Evolutionary conservation across 306 rosid genomes (phyloP).

Genomic region (Ceratonia siliqua): DNA sequence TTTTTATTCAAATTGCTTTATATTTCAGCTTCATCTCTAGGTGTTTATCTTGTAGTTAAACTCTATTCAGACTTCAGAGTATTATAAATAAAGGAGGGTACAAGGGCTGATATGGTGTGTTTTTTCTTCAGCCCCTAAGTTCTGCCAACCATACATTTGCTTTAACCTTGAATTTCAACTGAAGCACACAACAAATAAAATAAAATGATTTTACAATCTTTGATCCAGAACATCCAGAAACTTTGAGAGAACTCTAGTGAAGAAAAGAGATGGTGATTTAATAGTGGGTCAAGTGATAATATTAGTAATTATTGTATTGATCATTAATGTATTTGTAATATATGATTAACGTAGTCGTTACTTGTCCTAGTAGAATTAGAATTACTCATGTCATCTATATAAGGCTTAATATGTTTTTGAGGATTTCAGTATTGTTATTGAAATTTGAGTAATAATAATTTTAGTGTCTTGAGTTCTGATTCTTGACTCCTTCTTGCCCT

Average conservation of each 20-base stretch:
- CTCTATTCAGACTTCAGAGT: too few relatives aligned
- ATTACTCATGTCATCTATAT: too few relatives aligned
- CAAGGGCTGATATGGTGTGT: too few relatives aligned
- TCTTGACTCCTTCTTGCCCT: background rate
- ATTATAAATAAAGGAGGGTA: too few relatives aligned
- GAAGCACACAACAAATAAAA: conserved; percentile 1
- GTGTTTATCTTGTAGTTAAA: too few relatives aligned
- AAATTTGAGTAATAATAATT: background rate
- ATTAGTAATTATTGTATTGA: background rate
- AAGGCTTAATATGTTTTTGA: background rate
- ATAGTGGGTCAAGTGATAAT: background rate
- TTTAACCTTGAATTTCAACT: too few relatives aligned
- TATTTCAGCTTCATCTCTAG: too few relatives aligned
- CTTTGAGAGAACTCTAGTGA: background rate
- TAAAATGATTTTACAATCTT: background rate
- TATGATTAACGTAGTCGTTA: background rate
- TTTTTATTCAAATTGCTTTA: too few relatives aligned
- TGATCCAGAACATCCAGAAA: background rate
- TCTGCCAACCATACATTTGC: too few relatives aligned
- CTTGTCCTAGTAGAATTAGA: too few relatives aligned
- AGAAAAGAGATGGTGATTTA: background rate
- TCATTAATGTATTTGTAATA: background rate
- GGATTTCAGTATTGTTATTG: background rate
- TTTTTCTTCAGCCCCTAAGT: too few relatives aligned
- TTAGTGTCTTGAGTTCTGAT: background rate